Evolutionary conservation across 495 filamentous ascomycete species (phyloP), one percentile per base, ranked within the genome.

Genomic region (Aspergillus campestris): DNA sequence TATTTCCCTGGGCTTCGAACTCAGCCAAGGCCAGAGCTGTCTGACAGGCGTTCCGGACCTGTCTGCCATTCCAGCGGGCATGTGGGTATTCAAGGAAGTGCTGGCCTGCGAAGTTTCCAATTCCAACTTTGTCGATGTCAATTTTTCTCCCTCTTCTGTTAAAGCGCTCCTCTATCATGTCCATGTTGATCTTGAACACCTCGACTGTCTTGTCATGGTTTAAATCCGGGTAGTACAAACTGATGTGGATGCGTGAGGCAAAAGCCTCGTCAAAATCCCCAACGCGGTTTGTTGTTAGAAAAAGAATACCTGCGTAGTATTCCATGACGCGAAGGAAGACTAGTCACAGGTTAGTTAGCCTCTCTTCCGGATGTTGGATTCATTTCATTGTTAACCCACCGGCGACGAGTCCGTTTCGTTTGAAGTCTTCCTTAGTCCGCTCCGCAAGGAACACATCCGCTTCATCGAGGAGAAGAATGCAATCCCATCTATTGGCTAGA

Each of bases 321-420:
- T 80, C 78, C 1, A 80, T 57, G 0, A 60, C 57, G 7, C 78
- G 60, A 0, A 79, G 61, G 44, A 80, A 79, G 13, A 78, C 67
- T 45, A 38, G n/a, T n/a, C n/a, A n/a, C n/a, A n/a, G n/a, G n/a
- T n/a, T n/a, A n/a, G n/a, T n/a, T n/a, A n/a, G n/a, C n/a, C n/a
- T n/a, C n/a, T n/a, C n/a, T n/a, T n/a, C n/a, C n/a, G n/a, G n/a
- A n/a, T n/a, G n/a, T n/a, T n/a, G n/a, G n/a, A n/a, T n/a, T n/a
- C n/a, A n/a, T n/a, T n/a, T n/a, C n/a, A n/a, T n/a, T n/a, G n/a
- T n/a, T n/a, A n/a, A n/a, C 8, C 34, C 34, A 50, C 48, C 48
- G 1, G 48, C 42, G 6, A 51, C 42, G 0, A 76, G 52, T 12
- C 53, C 62, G 36, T 76, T 76, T 6, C 69, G 56, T 31, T 63